A percentile compares a stretch with the other conserved stretches of the same genome.
Evolutionary conservation across 2,329 filamentous ascomycete genomes (phyloP).

Genomic region (Aspergillus sp.): DNA sequence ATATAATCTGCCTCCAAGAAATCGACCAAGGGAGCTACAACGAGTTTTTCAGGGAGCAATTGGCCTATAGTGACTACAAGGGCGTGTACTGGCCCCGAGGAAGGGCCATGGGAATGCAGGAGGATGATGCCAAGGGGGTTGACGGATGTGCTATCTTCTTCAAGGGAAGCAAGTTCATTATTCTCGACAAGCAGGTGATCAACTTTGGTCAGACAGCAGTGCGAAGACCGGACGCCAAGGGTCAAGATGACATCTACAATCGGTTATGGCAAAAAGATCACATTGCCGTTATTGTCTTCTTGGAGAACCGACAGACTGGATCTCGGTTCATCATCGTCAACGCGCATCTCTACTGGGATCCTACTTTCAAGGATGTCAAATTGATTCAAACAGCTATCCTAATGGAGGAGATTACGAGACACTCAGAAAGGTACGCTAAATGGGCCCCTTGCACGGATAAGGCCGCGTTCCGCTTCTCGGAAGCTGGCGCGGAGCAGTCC

Average conservation of each 20-base stretch:
- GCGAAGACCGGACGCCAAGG: constrained; percentile 94
- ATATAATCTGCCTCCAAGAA: constrained; percentile 92
- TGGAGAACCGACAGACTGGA: constrained; percentile 90
- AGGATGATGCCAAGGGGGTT: constrained; percentile 83
- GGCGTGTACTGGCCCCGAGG: constrained; percentile 91
- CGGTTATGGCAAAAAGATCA: constrained; percentile 98
- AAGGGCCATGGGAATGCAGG: constrained; percentile 85
- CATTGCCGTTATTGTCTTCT: constrained; percentile 86
- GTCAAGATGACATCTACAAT: constrained; percentile 96
- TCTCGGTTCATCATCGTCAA: constrained; percentile 90
- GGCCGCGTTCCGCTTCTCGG: constrained; percentile 51
- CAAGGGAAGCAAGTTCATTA: constrained; percentile 89
- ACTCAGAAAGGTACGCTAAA: constrained; percentile 81
- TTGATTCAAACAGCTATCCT: constrained; percentile 92
- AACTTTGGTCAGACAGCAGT: constrained; percentile 92
- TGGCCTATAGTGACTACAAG: constrained; percentile 87
- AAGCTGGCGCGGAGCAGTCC: constrained; percentile 50
- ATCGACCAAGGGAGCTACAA: constrained; percentile 90
- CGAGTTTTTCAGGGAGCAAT: constrained; percentile 82
- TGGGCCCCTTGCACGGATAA: constrained; percentile 82
- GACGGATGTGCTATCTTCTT: constrained; percentile 97
- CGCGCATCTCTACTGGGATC: constrained; percentile 94
- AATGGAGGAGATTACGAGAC: constrained; percentile 85
- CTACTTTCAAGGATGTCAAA: constrained; percentile 88
- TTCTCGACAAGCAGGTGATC: constrained; percentile 91